Base-by-base conservation (phyloP, 2,329 filamentous ascomycete genomes). In the Berkeleyomyces basicola region DNA sequence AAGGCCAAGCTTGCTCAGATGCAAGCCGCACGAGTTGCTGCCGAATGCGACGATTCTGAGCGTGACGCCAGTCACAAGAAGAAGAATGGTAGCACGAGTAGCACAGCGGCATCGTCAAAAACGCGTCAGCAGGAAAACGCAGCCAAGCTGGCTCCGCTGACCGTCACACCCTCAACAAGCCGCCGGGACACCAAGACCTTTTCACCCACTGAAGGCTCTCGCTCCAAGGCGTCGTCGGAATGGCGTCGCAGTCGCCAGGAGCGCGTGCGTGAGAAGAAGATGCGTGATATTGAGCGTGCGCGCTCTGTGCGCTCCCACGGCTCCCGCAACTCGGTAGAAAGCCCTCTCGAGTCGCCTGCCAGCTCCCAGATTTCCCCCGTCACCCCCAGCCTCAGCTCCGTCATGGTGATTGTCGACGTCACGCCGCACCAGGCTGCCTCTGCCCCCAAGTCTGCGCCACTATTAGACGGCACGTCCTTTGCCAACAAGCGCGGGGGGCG, bases 401-500 rank as follows among this genome's bases (percentile, higher is more conserved):
- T 78, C 49, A 74, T 77, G 70, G 73, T 75, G 2, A 72, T 76
- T 1, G 69, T 70, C 11, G 69, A 74, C 33, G 66, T 75, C n/a
- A 65, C 72, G 31, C 74, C 73, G 10, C 70, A 67, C 0, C 66
- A 68, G 11, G 62, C 65, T 4, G 65, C 65, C 7, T 9, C 58
- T 3, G 14, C 7, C 7, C 9, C 33, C 51, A 55, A 55, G 51
- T n/a, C 10, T 10, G 51, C 51, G 6, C 33, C 51, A 3, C 10
- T 14, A 0, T 3, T 14, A n/a, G 14, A 55, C 33, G 51, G 7
- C 51, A 55, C 16, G 51, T 3, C 33, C 1, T 36, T 16, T 4
- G 4, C 11, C 9, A 39, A n/a, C 43, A 39, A 55, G 51, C 14
- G 31, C 43, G 43, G 4, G 5, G 14, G 10, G 33, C 51, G 51